Evolutionary conservation across 78 protist genomes (phyloP), one percentile per base, ranked within the genome.

Genomic region (Speleostelium caveatum): DNA sequence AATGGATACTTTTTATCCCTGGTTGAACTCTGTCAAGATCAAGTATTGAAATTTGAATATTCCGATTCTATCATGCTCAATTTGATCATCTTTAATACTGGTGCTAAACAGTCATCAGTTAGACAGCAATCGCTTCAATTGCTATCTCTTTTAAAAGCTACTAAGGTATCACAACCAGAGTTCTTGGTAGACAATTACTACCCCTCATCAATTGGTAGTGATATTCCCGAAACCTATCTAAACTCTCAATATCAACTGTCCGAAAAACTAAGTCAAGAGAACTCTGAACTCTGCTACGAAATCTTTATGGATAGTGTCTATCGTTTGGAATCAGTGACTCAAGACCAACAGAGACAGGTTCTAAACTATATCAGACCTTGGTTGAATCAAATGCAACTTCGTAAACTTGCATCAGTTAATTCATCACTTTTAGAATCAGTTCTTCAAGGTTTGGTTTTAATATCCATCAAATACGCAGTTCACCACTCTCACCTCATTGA

Each of bases 301-400:
- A 38, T 88, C 16, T 73, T 88, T 36, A 49, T 68, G 86, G 94
- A 88, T 41, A 49, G 61, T 0, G 94, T 73, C 41, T 68, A 75
- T 45, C 30, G 94, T 14, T 66, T 88, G 16, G 94, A 88, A 6
- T n/a, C 71, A 1, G n/a, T 36, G 7, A 32, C 55, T 39, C 69
- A 65, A 41, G 86, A 73, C 21, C 73, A 73, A 36, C 86, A 88
- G 38, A 63, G 76, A 26, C 94, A 88, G 51, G 75, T 88, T 86
- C 55, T 88, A 24, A 69, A 71, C 39, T 78, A 76, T 61, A 73
- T 88, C 1, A 36, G 33, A 26, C 94, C 94, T 1, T 88, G 94
- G 94, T 45, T 88, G 22, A 75, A 83, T 22, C 91, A 83, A 59
- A 83, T 83, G 91, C 45, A 61, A 10, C 55, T 83, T 2, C 10